These are phyloP conservation scores for Thelephora ganbajun DNA, from an alignment of 768 basidiomycete genomes.

Conservation along the genomic window DNA sequence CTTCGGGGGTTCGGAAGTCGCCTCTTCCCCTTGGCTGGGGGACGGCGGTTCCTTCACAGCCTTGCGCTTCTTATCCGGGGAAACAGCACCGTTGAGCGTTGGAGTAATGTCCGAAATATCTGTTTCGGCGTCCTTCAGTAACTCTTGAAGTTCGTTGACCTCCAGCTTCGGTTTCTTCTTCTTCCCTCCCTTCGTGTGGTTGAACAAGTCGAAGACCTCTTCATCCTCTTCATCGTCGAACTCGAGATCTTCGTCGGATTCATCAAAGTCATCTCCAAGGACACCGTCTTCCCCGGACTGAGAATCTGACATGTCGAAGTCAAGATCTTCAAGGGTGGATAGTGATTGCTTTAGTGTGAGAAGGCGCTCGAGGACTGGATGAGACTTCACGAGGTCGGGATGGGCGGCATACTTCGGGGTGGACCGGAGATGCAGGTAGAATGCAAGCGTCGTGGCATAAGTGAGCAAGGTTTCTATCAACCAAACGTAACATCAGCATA, in stretches of 20 bases:
- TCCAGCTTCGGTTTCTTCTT: slow-evolving; percentile 17
- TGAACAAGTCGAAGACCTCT: slow-evolving; percentile 17
- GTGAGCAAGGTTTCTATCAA: slow-evolving; percentile 72
- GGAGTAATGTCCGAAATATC: slow-evolving; percentile 6
- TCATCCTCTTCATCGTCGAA: slow-evolving; percentile 17
- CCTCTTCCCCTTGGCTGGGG: slow-evolving; percentile 13
- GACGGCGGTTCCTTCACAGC: slow-evolving; percentile 10
- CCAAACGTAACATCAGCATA: neutral
- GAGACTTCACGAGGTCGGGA: slow-evolving; percentile 47
- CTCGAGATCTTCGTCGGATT: slow-evolving; percentile 27
- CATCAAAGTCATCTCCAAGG: slow-evolving; percentile 26
- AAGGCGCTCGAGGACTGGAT: slow-evolving; percentile 65
- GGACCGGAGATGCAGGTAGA: slow-evolving; percentile 81
- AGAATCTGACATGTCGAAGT: slow-evolving; percentile 42
- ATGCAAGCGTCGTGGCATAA: slow-evolving; percentile 82
- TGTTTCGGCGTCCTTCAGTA: slow-evolving; percentile 37
- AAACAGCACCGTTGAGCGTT: slow-evolving; percentile 1
- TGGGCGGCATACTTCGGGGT: slow-evolving; percentile 46
- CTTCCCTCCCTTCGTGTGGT: neutral
- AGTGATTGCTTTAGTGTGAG: slow-evolving; percentile 75
- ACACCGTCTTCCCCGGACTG: slow-evolving; percentile 31
- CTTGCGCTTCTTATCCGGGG: neutral
- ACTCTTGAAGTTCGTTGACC: slow-evolving; percentile 36
- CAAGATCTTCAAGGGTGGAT: slow-evolving; percentile 71
- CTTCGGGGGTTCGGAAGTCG: slow-evolving; percentile 27